Evolutionary conservation across 306 rosid genomes (phyloP), one percentile per base, ranked within the genome.

Genomic region (Corylus heterophylla): DNA sequence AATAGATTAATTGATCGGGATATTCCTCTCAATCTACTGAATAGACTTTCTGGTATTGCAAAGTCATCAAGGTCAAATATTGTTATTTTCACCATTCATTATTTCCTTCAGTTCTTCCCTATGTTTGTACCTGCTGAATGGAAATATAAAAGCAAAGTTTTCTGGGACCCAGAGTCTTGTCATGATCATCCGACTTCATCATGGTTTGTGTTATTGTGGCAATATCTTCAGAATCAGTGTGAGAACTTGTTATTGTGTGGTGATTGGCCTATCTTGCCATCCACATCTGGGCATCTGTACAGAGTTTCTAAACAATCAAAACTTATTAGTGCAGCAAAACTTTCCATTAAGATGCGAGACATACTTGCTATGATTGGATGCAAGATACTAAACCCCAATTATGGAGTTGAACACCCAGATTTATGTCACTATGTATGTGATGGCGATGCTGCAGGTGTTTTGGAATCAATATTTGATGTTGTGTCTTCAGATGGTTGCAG

Each of bases 241-340:
- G 86, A 86, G 75, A 85, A 82, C 20, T 78, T 94, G 80, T 86
- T 89, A 59, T 76, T 89, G 64, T 91, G 91, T 81, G 61, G 90
- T 74, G 98, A 94, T 75, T 94, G 98, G 98, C 98, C 98, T 49
- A 92, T 94, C 73, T 88, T 94, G 77, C 98, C 97, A 68, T 88
- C 97, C 81, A 89, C 88, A 59, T 87, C 97, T 39, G 90, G 96
- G 77, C 79, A 91, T 86, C 88, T 94, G 51, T 83, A 88, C 76
- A 91, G 92, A 85, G 85, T 90, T 73, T 89, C 97, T 54, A 84
- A 80, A 74, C 93, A 89, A 70, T 80, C 86, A 17, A 94, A 90
- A 87, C 77, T 94, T 86, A 83, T 94, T 69, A 88, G 89, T 58
- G 93, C 91, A 67, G 86, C 80, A 78, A 89, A 81, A 73, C 89